Evolutionary conservation across 768 basidiomycete genomes (phyloP).

Genomic region (Boletus fagicola): DNA sequence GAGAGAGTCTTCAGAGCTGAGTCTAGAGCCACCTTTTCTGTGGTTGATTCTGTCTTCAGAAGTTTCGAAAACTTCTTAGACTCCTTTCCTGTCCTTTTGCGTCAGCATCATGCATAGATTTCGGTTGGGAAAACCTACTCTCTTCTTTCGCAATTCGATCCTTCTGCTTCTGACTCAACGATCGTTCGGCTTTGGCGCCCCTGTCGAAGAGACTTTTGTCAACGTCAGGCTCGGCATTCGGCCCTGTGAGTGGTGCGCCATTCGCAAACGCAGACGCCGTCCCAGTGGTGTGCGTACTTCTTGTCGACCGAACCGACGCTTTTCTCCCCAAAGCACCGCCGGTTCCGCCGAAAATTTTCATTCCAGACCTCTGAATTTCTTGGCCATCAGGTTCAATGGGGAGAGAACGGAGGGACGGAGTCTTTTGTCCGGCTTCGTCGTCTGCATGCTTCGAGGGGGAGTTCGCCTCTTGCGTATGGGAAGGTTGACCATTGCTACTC

Average conservation of each 20-base stretch:
- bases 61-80: conserved; percentile 64
- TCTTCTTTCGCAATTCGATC: conserved; percentile 50
- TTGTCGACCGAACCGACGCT: conserved; percentile 24
- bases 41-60: conserved; percentile 65
- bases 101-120: neutral
- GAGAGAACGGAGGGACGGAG: conserved; percentile 27
- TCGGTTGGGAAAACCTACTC: conserved; percentile 36
- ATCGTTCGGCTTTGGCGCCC: conserved; percentile 46
- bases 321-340: conserved; percentile 11
- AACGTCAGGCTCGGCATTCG: conserved; percentile 40
- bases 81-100: conserved; percentile 46
- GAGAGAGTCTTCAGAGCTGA: conserved; percentile 64
- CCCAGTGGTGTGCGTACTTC: conserved; percentile 16
- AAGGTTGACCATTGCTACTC: neutral
- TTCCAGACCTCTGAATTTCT: conserved; percentile 2
- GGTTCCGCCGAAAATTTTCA: neutral
- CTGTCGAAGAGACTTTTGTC: conserved; percentile 43
- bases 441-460: neutral
- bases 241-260: conserved; percentile 54
- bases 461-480: neutral
- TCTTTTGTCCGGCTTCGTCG: neutral
- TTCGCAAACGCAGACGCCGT: conserved; percentile 43
- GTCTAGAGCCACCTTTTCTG: conserved; percentile 60
- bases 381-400: conserved; percentile 11
- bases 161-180: conserved; percentile 50